Base-by-base conservation (phyloP, 108 stramenopile species). In the Cyclotella kingstonii region DNA sequence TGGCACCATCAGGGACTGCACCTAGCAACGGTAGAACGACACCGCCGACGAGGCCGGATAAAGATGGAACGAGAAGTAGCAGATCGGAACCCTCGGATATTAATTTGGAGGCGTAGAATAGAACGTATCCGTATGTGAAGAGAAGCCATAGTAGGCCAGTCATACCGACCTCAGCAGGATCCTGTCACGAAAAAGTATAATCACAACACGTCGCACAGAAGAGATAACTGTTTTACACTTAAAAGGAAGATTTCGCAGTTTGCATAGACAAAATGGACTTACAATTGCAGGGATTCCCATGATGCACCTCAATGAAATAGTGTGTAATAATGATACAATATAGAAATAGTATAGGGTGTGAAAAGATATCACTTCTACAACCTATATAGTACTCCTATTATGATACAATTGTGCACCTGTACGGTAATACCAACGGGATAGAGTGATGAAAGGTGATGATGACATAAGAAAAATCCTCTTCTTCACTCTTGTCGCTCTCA, bases 11-110 rank as follows among this genome's bases (percentile, higher is more conserved):
- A 18, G 98, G 98, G 18, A 98, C 95, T 14, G 95, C 91, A 19
- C 98, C 98, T 21, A 98, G 66, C n/a, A 98, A 68, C 5, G 98
- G 98, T 4, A 98, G 80, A 14, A 98, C 96, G 18, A 95, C 86
- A 19, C 93, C 85, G 25, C 98, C 97, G 12, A 97, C 96, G 21
- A 98, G 60, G 36, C 96, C 94, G 12, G 96, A 96, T 54, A 95
- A 63, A 14, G 84, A 70, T 11, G 96, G 96, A 9, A 97, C 84
- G 9, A 97, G 78, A 15, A 97, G 79, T 2, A 98, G 82, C n/a
- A 98, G 84, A 56, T 98, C 98, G 22, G 89, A 91, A 21, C 98
- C 98, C 67, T 97, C 95, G 1, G 90, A 85, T 43, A 98, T 97
- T 68, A 96, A 68, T 73, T 97, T 95, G 35, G 87, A 85, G 25